These are phyloP conservation scores for Sporothrix euskadiensis DNA, from an alignment of 2,329 filamentous ascomycete species.

Conservation along the genomic window DNA sequence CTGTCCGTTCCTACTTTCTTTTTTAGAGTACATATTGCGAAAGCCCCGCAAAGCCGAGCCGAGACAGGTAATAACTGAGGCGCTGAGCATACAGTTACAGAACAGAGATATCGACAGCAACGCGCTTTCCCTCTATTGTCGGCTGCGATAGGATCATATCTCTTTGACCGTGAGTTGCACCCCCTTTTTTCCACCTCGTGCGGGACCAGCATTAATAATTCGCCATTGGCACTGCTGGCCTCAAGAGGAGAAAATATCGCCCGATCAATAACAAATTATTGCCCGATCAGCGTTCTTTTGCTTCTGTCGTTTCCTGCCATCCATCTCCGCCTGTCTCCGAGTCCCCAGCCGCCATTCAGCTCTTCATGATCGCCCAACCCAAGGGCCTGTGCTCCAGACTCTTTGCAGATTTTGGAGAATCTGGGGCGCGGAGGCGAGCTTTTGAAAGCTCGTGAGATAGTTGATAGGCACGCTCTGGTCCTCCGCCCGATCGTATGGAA, in stretches of 20 bases:
- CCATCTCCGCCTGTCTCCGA: neutral
- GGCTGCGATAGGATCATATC: neutral
- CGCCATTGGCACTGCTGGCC: neutral
- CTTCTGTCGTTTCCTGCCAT: neutral
- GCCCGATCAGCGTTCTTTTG: neutral
- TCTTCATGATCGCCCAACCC: neutral
- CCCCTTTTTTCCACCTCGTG: neutral
- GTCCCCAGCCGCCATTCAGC: neutral
- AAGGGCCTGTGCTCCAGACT: neutral
- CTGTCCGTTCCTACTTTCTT: neutral
- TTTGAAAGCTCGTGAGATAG: neutral
- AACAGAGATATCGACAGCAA: neutral
- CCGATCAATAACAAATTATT: neutral
- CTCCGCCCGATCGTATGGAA: neutral
- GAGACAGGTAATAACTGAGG: neutral
- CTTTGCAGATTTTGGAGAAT: neutral
- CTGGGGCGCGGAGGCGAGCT: neutral
- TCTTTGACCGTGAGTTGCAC: neutral
- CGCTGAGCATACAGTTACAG: neutral
- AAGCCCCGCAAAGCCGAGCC: constrained; percentile 12
- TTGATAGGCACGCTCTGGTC: neutral
- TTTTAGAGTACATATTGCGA: neutral
- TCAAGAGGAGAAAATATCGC: neutral
- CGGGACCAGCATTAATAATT: neutral
- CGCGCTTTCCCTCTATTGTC: neutral